Evolutionary conservation across 805 yeast genomes (phyloP).

Genomic region (Kodamaea restingae): DNA sequence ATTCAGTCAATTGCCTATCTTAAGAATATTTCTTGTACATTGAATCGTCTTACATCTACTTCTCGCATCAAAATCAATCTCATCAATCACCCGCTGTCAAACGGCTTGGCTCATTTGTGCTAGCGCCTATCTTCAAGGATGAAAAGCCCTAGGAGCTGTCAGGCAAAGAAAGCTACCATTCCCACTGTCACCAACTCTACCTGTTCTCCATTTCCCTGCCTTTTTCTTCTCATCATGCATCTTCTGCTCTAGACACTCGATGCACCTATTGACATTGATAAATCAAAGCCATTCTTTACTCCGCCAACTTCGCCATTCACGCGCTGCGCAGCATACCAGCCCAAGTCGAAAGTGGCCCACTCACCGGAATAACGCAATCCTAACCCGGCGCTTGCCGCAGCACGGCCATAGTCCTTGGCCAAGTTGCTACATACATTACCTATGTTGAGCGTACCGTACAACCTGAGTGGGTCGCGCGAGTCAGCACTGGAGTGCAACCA

Average conservation of each 20-base stretch:
- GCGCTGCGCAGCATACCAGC: conserved; percentile 32
- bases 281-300: conserved; percentile 36
- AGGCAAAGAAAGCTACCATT: too few relatives aligned
- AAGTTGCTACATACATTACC: conserved; percentile 50
- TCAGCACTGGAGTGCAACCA: conserved; percentile 20
- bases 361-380: conserved; percentile 37
- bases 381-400: conserved; percentile 29
- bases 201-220: too few relatives aligned
- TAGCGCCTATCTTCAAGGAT: too few relatives aligned
- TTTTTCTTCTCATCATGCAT: too few relatives aligned
- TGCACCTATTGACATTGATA: conserved; percentile 38
- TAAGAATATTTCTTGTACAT: too few relatives aligned
- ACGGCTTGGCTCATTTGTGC: too few relatives aligned
- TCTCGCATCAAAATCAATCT: too few relatives aligned
- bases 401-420: conserved; percentile 16
- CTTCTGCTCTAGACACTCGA: conserved; percentile 22
- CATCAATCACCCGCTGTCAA: too few relatives aligned
- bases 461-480: conserved; percentile 28
- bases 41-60: too few relatives aligned
- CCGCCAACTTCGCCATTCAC: conserved; percentile 20
- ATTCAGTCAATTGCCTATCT: too few relatives aligned
- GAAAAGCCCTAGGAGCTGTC: too few relatives aligned
- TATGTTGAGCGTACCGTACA: conserved; percentile 62
- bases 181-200: too few relatives aligned
- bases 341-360: conserved; percentile 41